Evolutionary conservation across 352 stramenopile species (phyloP).

Genomic region (Pythium brassicae): DNA sequence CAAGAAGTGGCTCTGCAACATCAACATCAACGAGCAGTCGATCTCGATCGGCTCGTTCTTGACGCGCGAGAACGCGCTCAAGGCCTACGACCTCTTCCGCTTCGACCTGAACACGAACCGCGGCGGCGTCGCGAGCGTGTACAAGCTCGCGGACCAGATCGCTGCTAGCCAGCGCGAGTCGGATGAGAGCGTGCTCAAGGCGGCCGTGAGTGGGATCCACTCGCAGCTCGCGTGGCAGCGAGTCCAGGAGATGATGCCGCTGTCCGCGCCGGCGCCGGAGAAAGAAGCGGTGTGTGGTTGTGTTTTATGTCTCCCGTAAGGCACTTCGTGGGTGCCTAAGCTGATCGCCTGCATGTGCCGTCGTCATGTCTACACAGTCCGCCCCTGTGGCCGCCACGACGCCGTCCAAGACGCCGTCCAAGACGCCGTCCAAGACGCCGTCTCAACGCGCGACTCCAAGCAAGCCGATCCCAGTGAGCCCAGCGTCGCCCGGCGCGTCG

Average conservation of each 20-base stretch:
- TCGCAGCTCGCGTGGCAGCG: conserved; percentile 31
- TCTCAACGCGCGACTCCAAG: not conserved
- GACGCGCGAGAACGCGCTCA: conserved; percentile 32
- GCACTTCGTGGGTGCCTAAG: no score
- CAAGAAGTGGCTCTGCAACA: conserved; percentile 42
- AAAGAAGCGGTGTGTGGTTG: conserved; percentile 1
- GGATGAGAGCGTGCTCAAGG: conserved; percentile 28
- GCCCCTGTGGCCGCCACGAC: conserved; percentile 1
- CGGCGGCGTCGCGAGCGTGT: conserved; percentile 23
- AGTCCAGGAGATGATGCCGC: conserved; percentile 22
- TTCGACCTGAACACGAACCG: conserved; percentile 20
- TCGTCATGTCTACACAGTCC: not conserved
- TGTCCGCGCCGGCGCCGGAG: not conserved
- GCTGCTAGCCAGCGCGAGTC: conserved; percentile 19
- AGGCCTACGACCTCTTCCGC: conserved; percentile 42
- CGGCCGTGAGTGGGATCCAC: conserved; percentile 38
- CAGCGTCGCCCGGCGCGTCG: conserved; percentile 14
- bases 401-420: conserved; percentile 2
- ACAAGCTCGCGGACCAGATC: conserved; percentile 18
- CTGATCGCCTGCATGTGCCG: not conserved
- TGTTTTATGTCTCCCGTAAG: no score
- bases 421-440: conserved; percentile 5
- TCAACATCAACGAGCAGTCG: conserved; percentile 36
- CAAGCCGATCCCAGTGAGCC: not conserved
- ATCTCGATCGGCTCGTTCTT: conserved; percentile 33